Evolutionary conservation across 1,139 yeast species (phyloP).

Genomic region (Suhomyces panamericanus): DNA sequence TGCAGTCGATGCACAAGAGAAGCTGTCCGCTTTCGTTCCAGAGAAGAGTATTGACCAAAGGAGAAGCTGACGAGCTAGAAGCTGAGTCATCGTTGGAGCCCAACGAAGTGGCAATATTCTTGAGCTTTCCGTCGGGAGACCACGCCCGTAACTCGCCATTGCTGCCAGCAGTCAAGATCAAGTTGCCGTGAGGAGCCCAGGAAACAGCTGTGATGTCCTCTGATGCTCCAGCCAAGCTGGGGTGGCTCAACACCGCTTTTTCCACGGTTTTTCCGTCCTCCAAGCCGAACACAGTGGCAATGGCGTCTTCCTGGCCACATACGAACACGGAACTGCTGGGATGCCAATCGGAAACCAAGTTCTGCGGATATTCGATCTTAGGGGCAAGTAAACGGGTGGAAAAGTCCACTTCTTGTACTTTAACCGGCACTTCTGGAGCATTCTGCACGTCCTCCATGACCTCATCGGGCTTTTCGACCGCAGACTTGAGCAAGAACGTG

Average conservation of each 20-base stretch:
- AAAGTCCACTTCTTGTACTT: slow-evolving; percentile 14
- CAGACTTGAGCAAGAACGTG: slow-evolving; percentile 20
- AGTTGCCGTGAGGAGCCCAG: slow-evolving; percentile 66
- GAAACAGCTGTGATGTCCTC: slow-evolving; percentile 46
- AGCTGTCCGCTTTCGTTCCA: slow-evolving; percentile 43
- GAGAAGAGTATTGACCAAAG: slow-evolving; percentile 20
- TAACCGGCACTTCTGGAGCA: slow-evolving; percentile 3
- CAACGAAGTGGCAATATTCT: slow-evolving; percentile 47
- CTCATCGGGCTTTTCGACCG: slow-evolving; percentile 14
- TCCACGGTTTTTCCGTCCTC: slow-evolving; percentile 32
- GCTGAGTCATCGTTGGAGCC: not conserved
- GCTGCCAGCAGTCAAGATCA: slow-evolving; percentile 56
- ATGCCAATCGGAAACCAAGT: slow-evolving; percentile 43
- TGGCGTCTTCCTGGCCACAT: slow-evolving; percentile 36
- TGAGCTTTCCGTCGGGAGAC: slow-evolving; percentile 64
- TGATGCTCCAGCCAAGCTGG: slow-evolving; percentile 27
- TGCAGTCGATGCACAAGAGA: slow-evolving; percentile 35
- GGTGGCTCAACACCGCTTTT: slow-evolving; percentile 37
- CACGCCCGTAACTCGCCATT: slow-evolving; percentile 70
- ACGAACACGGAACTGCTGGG: slow-evolving; percentile 41
- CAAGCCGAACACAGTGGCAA: slow-evolving; percentile 39
- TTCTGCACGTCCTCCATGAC: slow-evolving; percentile 19
- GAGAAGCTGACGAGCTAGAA: slow-evolving; percentile 1
- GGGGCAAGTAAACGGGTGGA: slow-evolving; percentile 27
- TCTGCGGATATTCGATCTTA: slow-evolving; percentile 25